These are phyloP conservation scores for Ustilago trichophora DNA, from an alignment of 1,284 basidiomycete species.

Conservation along the genomic window DNA sequence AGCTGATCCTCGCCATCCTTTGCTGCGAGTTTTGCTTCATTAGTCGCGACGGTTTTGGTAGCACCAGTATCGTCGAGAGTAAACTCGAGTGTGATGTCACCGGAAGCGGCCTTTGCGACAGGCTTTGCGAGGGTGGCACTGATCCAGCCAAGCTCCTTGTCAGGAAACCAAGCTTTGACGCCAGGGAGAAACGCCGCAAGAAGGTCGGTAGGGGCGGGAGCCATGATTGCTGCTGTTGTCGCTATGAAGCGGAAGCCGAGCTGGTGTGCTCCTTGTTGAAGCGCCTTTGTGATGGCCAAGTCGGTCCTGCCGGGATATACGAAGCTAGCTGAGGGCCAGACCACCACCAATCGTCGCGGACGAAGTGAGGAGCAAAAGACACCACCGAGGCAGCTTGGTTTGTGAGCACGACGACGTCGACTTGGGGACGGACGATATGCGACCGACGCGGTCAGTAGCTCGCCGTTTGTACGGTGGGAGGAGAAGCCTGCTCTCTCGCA, in stretches of 20 bases:
- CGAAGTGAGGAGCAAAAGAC: constrained; percentile 5
- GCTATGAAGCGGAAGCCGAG: not conserved
- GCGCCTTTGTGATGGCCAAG: not conserved
- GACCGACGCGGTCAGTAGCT: constrained; percentile 4
- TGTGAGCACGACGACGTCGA: too few relatives aligned
- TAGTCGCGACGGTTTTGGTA: constrained; percentile 55
- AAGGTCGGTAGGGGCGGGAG: constrained; percentile 44
- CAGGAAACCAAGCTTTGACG: constrained; percentile 75
- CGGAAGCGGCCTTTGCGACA: constrained; percentile 35
- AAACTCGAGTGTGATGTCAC: constrained; percentile 55
- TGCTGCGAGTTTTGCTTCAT: constrained; percentile 47
- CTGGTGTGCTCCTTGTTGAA: not conserved
- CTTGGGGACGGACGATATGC: not conserved
- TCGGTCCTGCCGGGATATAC: constrained; percentile 6
- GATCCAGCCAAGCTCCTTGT: constrained; percentile 91
- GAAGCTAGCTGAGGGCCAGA: not conserved
- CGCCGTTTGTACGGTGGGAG: not conserved
- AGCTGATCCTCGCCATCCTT: constrained; percentile 68
- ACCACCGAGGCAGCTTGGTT: constrained; percentile 23
- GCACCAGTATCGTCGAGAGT: constrained; percentile 59
- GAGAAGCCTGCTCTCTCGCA: constrained; percentile 41
- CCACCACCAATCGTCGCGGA: not conserved
- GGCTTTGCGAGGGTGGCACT: constrained; percentile 79
- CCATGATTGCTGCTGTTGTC: constrained; percentile 19
- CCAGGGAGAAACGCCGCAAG: constrained; percentile 66